Conservation (phyloP, 371 early-diverging fungal species). For the Circinella minor region DNA sequence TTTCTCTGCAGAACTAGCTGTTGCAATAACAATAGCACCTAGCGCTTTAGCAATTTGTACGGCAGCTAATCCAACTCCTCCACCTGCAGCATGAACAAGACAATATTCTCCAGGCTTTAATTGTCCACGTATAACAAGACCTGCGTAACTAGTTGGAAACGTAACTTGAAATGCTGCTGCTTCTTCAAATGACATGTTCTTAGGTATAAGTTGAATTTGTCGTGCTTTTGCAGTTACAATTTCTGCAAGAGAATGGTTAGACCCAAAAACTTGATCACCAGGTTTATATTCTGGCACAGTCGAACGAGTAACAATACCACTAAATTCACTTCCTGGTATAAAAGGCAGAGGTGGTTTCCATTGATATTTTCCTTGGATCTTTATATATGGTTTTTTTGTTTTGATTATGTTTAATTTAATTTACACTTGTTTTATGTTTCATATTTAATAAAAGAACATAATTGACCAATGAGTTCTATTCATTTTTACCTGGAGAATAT, state of each 20-base stretch:
- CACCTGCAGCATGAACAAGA: constrained; percentile 86
- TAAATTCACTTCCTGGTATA: constrained; percentile 78
- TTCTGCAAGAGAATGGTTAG: constrained; percentile 73
- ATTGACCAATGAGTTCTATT: not conserved
- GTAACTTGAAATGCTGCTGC: constrained; percentile 83
- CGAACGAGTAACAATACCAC: constrained; percentile 47
- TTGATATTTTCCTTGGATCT: constrained; percentile 87
- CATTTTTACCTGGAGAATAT: constrained; percentile 64
- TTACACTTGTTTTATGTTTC: not conserved
- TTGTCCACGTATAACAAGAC: constrained; percentile 72
- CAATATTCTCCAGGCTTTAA: constrained; percentile 69
- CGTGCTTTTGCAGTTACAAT: constrained; percentile 54
- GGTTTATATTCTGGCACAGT: constrained; percentile 56
- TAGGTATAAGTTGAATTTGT: constrained; percentile 69
- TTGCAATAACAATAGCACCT: constrained; percentile 88
- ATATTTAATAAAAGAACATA: not conserved
- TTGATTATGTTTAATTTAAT: not conserved
- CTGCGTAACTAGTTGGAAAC: constrained; percentile 83
- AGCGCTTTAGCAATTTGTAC: constrained; percentile 75
- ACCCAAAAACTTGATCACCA: constrained; percentile 85
- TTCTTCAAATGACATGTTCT: constrained; percentile 72
- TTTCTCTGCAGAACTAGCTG: constrained; percentile 79
- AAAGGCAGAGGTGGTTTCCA: constrained; percentile 83
- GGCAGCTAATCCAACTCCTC: constrained; percentile 73
- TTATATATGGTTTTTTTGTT: not conserved